A percentile compares a stretch with the other conserved stretches of the same genome.
These are phyloP conservation scores for Zymoseptoria tritici DNA, from an alignment of 2,329 filamentous ascomycete species.

Conservation along the genomic window DNA sequence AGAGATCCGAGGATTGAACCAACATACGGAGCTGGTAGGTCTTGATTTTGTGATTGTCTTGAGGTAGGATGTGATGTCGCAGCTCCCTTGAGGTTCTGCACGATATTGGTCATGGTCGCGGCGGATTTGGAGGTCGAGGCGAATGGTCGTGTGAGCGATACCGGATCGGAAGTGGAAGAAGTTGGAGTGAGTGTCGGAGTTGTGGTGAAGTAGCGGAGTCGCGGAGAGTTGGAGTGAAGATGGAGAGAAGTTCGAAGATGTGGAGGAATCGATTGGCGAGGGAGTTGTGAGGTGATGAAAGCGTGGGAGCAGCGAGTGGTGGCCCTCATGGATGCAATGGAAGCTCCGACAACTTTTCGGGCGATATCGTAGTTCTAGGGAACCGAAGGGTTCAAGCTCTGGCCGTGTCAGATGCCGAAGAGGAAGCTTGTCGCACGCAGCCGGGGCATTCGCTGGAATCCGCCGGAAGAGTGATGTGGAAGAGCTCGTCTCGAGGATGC, in stretches of 20 bases:
- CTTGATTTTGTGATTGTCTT: neutral
- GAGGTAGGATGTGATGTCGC: neutral
- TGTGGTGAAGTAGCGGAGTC: neutral
- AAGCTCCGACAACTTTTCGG: neutral
- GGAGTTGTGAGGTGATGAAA: neutral
- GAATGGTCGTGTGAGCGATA: neutral
- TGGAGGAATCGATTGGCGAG: neutral
- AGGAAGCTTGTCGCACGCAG: neutral
- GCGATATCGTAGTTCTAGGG: neutral
- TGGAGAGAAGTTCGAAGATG: neutral
- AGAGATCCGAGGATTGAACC: slow-evolving; percentile 1
- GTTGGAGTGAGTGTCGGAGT: neutral
- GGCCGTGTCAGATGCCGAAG: neutral
- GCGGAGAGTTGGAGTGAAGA: neutral
- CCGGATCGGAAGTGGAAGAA: neutral
- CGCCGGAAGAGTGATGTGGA: neutral
- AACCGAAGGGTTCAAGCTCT: neutral
- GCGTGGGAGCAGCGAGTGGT: neutral
- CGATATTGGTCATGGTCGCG: neutral
- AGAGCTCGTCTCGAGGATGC: neutral
- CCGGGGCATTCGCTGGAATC: neutral
- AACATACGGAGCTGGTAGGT: slow-evolving; percentile 18
- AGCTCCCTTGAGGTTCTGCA: neutral
- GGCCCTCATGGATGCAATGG: neutral
- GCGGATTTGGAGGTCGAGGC: neutral